Evolutionary conservation across 495 filamentous ascomycete genomes (phyloP).

Genomic region (Daldinia bambusicola): DNA sequence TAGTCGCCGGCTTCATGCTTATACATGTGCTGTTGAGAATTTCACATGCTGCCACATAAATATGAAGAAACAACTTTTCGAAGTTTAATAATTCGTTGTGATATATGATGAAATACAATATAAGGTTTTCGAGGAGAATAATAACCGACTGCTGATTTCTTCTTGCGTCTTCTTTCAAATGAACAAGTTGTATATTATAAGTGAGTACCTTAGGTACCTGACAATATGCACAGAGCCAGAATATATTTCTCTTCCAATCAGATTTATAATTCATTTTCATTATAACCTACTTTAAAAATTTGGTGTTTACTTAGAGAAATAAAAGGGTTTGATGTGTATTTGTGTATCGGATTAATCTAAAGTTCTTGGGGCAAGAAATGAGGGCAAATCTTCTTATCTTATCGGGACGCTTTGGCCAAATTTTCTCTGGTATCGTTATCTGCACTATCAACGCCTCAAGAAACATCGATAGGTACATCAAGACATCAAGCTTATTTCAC

Average conservation of each 20-base stretch:
- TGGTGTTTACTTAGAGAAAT: slow-evolving; percentile 3
- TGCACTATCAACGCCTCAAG: slow-evolving; percentile 19
- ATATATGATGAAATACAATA: neutral
- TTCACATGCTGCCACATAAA: neutral
- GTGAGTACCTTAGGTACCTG: neutral
- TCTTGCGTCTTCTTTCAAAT: neutral
- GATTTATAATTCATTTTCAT: neutral
- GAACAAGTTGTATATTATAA: neutral
- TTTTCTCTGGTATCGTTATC: slow-evolving; percentile 44
- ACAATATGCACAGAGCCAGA: neutral
- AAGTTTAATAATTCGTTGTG: neutral
- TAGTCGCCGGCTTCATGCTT: neutral
- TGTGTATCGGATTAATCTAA: slow-evolving; percentile 54
- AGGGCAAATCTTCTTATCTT: slow-evolving; percentile 55
- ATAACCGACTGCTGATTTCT: neutral
- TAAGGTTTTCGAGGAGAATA: neutral
- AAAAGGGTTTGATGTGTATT: slow-evolving; percentile 11
- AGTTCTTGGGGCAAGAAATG: slow-evolving; percentile 55
- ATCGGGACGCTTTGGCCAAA: slow-evolving; percentile 53
- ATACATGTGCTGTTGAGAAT: neutral
- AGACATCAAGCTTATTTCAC: slow-evolving; percentile 20
- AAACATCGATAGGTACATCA: slow-evolving; percentile 9
- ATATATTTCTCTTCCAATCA: neutral
- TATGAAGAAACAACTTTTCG: neutral
- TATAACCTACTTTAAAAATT: neutral